Evolutionary conservation across 2,329 filamentous ascomycete genomes (phyloP).

Genomic region (Fulvia fulva): DNA sequence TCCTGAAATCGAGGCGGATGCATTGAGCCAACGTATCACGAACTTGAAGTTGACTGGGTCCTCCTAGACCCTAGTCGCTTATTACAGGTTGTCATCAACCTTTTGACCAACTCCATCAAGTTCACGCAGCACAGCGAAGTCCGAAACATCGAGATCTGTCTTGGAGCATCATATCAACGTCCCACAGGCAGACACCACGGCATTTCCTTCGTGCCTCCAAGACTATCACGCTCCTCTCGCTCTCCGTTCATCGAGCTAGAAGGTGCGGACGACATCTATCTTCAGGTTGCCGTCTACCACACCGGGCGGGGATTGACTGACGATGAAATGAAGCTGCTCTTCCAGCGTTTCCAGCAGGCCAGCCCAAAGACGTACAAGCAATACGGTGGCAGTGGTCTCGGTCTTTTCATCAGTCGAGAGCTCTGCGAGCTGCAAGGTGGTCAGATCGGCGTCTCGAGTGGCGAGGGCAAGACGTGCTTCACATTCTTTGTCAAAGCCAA

Average conservation of each 20-base stretch:
- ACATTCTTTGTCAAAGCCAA: slow-evolving; percentile 43
- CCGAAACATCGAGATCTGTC: slow-evolving; percentile 37
- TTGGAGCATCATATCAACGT: slow-evolving; percentile 34
- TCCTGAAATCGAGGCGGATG: slow-evolving; percentile 30
- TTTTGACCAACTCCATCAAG: slow-evolving; percentile 48
- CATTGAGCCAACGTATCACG: slow-evolving; percentile 36
- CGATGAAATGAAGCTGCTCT: slow-evolving; percentile 40
- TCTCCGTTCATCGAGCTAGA: slow-evolving; percentile 31
- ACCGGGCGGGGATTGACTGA: slow-evolving; percentile 40
- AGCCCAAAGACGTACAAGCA: slow-evolving; percentile 34
- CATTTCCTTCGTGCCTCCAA: slow-evolving; percentile 32
- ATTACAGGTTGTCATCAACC: slow-evolving; percentile 41
- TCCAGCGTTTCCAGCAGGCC: slow-evolving; percentile 41
- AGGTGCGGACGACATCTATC: slow-evolving; percentile 35
- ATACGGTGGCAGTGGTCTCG: slow-evolving; percentile 44
- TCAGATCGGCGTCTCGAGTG: slow-evolving; percentile 43
- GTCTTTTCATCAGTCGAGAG: slow-evolving; percentile 46
- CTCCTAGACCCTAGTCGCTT: slow-evolving; percentile 42
- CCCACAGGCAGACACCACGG: slow-evolving; percentile 33
- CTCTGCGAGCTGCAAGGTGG: slow-evolving; percentile 43
- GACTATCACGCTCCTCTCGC: slow-evolving; percentile 21
- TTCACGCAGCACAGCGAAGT: slow-evolving; percentile 39
- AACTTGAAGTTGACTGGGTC: slow-evolving; percentile 37
- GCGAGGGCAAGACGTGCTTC: slow-evolving; percentile 41
- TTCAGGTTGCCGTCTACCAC: slow-evolving; percentile 44